Conservation (phyloP, 1,284 basidiomycete genomes). For the Puccinia novopanici region DNA sequence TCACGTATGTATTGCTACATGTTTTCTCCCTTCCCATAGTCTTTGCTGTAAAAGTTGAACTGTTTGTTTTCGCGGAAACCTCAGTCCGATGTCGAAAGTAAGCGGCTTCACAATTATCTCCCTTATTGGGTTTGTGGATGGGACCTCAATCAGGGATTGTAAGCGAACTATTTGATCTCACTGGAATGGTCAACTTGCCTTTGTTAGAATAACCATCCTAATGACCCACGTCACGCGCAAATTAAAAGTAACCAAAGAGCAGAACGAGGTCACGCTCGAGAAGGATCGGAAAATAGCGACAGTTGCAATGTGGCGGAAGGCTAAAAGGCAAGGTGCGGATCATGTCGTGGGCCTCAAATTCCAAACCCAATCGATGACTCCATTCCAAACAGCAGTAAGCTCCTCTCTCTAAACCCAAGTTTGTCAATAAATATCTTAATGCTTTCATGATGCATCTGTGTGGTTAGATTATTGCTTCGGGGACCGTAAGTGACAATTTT, state of each 20-base stretch:
- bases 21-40: not conserved
- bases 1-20: not conserved
- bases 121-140: not conserved
- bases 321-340: conserved; percentile 12
- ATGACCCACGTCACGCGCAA: not conserved
- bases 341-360: conserved; percentile 31
- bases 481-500: conserved; percentile 13
- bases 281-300: not conserved
- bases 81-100: not conserved
- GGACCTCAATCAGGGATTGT: conserved; percentile 2
- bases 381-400: conserved; percentile 7
- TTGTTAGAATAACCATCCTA: not conserved
- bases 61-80: not conserved
- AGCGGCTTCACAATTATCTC: not conserved
- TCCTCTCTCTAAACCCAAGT: not conserved
- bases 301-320: not conserved
- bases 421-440: not conserved
- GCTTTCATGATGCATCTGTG: not conserved
- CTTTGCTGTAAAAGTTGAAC: not conserved
- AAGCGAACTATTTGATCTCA: not conserved
- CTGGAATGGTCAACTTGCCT: not conserved
- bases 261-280: not conserved
- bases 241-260: conserved; percentile 11
- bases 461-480: conserved; percentile 7
- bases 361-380: not conserved